A percentile compares a stretch with the other conserved stretches of the same genome.
These are phyloP conservation scores for Nakazawaea wickerhamii DNA, from an alignment of 805 yeast genomes.

Conservation along the genomic window DNA sequence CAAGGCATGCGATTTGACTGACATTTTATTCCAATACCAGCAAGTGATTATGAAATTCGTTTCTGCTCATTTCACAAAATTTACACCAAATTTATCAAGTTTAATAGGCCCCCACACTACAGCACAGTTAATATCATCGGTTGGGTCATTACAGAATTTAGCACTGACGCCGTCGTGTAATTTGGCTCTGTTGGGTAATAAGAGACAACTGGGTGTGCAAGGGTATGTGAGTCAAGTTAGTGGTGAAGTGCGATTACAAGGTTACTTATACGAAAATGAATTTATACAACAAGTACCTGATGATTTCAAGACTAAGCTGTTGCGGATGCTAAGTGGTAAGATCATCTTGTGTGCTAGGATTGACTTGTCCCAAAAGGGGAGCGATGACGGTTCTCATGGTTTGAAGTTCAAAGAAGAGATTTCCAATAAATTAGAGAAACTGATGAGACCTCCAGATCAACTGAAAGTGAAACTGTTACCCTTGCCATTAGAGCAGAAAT, in stretches of 20 bases:
- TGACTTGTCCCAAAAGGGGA: constrained; percentile 48
- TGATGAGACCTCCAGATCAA: constrained; percentile 72
- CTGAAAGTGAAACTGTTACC: constrained; percentile 66
- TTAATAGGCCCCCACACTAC: constrained; percentile 70
- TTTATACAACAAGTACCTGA: constrained; percentile 55
- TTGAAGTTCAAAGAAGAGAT: constrained; percentile 55
- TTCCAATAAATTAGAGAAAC: constrained; percentile 56
- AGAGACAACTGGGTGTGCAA: constrained; percentile 28
- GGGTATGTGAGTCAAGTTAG: constrained; percentile 29
- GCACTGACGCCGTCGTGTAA: constrained; percentile 79
- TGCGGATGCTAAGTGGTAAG: constrained; percentile 77
- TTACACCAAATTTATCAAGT: constrained; percentile 78
- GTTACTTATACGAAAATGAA: constrained; percentile 59
- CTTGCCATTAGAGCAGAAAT: constrained; percentile 65
- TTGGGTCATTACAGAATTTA: constrained; percentile 65
- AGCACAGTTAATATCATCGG: constrained; percentile 61
- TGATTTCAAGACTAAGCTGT: constrained; percentile 58
- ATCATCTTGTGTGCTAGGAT: constrained; percentile 77
- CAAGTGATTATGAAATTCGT: constrained; percentile 46
- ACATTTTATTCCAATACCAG: constrained; percentile 39
- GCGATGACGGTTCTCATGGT: constrained; percentile 53
- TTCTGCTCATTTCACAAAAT: constrained; percentile 44
- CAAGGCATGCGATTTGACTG: constrained; percentile 42
- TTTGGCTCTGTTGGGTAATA: constrained; percentile 69
- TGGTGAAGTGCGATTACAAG: constrained; percentile 53